Evolutionary conservation across 108 stramenopile genomes (phyloP).

Genomic region (Cyclotella cryptica): DNA sequence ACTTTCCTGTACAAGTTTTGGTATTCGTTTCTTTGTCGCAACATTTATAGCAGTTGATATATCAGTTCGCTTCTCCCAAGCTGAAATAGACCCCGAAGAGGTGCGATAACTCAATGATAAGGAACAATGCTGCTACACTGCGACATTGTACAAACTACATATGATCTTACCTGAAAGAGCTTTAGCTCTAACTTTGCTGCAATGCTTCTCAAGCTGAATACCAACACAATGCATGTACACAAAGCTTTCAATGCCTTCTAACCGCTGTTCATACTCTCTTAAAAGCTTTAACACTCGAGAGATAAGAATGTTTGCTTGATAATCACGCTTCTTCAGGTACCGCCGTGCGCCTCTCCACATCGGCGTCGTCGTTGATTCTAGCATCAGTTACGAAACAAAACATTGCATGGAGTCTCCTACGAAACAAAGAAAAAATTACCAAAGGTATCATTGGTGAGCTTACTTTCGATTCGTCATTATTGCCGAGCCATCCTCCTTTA

Average conservation of each 20-base stretch:
- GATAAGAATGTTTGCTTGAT: constrained; percentile 49
- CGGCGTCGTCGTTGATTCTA: constrained; percentile 32
- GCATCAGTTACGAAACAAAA: not conserved
- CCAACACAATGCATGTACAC: constrained; percentile 91
- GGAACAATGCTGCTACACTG: not conserved
- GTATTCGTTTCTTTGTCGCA: constrained; percentile 78
- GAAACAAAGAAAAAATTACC: not conserved
- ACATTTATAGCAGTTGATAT: constrained; percentile 88
- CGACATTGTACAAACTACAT: not conserved
- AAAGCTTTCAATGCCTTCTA: constrained; percentile 83
- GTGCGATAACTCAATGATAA: not conserved
- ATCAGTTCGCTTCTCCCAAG: constrained; percentile 88
- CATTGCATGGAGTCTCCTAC: not conserved
- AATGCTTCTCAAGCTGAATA: constrained; percentile 83
- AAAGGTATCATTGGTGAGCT: not conserved
- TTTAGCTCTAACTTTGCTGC: constrained; percentile 66
- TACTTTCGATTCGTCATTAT: constrained; percentile 21
- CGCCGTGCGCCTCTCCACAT: constrained; percentile 46
- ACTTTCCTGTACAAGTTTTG: constrained; percentile 58
- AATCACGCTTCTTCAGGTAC: constrained; percentile 51
- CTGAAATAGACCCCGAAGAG: constrained; percentile 16
- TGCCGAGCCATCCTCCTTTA: constrained; percentile 59
- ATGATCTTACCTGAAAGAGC: constrained; percentile 61
- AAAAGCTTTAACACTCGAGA: constrained; percentile 59
- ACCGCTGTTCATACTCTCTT: constrained; percentile 68